A percentile compares a stretch with the other conserved stretches of the same genome.
These are phyloP conservation scores for Russula virescens DNA, from an alignment of 768 basidiomycete genomes.

Conservation along the genomic window DNA sequence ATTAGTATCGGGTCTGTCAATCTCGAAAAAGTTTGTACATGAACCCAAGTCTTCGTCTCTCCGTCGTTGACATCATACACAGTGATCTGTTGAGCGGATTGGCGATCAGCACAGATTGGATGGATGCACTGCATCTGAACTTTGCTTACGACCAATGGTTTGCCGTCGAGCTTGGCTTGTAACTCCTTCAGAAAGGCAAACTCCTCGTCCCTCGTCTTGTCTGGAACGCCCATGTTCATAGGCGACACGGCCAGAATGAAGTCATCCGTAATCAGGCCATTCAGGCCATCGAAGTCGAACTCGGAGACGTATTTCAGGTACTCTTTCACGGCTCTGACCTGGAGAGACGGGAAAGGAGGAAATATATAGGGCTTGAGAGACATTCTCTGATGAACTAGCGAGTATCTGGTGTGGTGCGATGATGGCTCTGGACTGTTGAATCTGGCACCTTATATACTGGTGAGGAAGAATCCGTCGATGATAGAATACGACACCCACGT, in stretches of 20 bases:
- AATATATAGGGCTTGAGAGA: not conserved
- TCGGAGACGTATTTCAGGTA: not conserved
- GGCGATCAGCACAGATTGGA: not conserved
- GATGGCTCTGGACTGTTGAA: not conserved
- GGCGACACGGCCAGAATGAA: not conserved
- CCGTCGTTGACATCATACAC: slow-evolving; percentile 2
- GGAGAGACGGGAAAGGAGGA: not conserved
- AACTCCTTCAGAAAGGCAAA: not conserved
- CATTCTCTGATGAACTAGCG: not conserved
- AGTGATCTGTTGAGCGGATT: not conserved
- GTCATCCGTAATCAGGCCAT: not conserved
- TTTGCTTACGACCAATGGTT: not conserved
- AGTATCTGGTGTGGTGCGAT: not conserved
- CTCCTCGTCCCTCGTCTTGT: not conserved
- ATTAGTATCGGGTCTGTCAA: not conserved
- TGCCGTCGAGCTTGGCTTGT: not conserved
- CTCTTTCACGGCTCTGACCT: not conserved
- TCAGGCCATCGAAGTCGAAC: not conserved
- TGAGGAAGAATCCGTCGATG: too few species aligned
- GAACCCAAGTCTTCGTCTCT: slow-evolving; percentile 1
- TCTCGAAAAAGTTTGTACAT: not conserved
- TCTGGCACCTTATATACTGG: too few species aligned
- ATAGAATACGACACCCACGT: too few species aligned
- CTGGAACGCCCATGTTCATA: not conserved
- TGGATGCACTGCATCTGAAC: too few species aligned